phyloP scores from a whole-genome alignment of 805 yeast species.

The Tetrapisispora namnaoensis region DNA sequence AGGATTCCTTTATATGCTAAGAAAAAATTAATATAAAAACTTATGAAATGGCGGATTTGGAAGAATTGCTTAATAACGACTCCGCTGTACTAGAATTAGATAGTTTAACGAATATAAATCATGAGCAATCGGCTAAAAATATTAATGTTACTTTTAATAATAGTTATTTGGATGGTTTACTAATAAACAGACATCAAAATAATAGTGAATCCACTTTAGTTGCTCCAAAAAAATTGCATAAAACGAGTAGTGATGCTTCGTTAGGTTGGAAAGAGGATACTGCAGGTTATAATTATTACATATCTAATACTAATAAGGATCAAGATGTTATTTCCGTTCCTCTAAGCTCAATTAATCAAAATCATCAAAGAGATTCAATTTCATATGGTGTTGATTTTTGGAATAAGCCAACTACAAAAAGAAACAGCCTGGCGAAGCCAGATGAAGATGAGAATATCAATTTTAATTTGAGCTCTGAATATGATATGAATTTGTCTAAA shows the following conservation, averaged over 20 bases:
- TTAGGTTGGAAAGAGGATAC: not conserved
- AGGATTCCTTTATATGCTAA: no score
- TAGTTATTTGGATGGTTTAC: not conserved
- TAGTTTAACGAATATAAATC: not conserved
- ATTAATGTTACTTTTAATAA: not conserved
- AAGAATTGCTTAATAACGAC: not conserved
- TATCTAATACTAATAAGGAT: not conserved
- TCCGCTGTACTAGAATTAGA: not conserved
- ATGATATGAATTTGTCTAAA: conserved; percentile 12
- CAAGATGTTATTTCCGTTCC: conserved; percentile 12
- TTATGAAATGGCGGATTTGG: not conserved
- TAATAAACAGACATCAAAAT: not conserved
- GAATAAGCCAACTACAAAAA: conserved; percentile 8
- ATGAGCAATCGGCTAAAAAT: not conserved
- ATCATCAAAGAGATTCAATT: conserved; percentile 19
- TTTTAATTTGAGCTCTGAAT: conserved; percentile 6
- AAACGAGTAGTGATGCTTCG: not conserved
- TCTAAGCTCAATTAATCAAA: conserved; percentile 7
- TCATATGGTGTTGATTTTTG: conserved; percentile 24
- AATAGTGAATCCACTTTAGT: conserved; percentile 1
- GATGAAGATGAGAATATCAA: conserved; percentile 1
- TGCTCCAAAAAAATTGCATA: not conserved
- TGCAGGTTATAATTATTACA: not conserved
- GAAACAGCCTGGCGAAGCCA: not conserved
- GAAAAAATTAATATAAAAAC: no score